Evolutionary conservation across 2,329 filamentous ascomycete species (phyloP), one percentile per base, ranked within the genome.

Genomic region (Cadophora sp.): DNA sequence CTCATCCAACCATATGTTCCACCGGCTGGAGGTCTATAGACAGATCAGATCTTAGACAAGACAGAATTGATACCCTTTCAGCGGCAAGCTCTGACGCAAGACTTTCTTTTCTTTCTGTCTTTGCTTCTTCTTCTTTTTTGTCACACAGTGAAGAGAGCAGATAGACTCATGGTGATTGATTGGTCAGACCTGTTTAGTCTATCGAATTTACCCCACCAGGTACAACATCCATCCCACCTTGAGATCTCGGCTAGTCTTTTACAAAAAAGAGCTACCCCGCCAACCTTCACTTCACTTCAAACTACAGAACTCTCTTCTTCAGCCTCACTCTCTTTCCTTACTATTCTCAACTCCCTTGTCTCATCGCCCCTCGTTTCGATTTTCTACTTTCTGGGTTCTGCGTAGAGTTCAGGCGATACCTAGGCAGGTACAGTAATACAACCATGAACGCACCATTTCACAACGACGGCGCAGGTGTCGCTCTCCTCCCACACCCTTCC

Each of bases 1-100:
- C 83, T 96, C 68, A 85, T 94, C 70, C 86, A 86, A 71, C 92
- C 91, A 0, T 95, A 90, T 76, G 84, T 91, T 59, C 91, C 92
- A 45, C 91, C 92, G 58, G 71, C 74, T 60, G 76, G 76, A 22
- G 76, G 76, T 24, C 66, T 77, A 66, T 78, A 77, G 64, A 63
- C 5, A 47, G 22, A 48, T 24, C 36, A 39, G 36, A 39, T 39
- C 30, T 33, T 22, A 39, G 53, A 36, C 11, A 13, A 56, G 53
- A 39, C 53, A 39, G 45, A 61, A 50, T 51, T 33, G 45, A 61
- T 61, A 61, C 59, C 59, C 59, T 61, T 56, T n/a, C 30, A 56
- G 53, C 33, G 53, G 33, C 53, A 56, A 18, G 33, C 53, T 56
- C n/a, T 56, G 53, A 18, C 30, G 8, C 50, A 53, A 53, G 24